Evolutionary conservation across 2,329 filamentous ascomycete genomes (phyloP), one percentile per base, ranked within the genome.

Genomic region (Ilyonectria mors-panacis): DNA sequence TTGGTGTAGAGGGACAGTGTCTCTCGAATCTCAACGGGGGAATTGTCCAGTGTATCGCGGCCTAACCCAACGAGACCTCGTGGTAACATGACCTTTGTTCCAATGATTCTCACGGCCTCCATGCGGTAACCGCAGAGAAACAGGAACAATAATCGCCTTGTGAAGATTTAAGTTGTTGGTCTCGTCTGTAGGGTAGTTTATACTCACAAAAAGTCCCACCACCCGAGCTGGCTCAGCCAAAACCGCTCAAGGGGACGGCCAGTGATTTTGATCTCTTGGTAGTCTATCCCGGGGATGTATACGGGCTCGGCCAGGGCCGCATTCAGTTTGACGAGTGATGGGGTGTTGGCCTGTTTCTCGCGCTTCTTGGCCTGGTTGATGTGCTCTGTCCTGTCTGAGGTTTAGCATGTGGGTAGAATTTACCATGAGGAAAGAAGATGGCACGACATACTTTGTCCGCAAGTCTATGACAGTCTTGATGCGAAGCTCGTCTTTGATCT

Each of bases 401-500:
- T 30, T 73, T 17, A 72, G 64, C 13, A 56, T 48, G 45, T 8
- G 12, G 48, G 33, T 4, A 2, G 15, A 23, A 21, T 30, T 37
- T 37, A 53, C 57, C 26, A 42, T 35, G 21, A 15, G 30, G 15
- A 58, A 50, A 17, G 30, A 35, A n/a, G 39, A 45, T 19, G 48
- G 6, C 9, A n/a, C 21, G 2, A 60, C 79, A 66, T 85, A 93
- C 89, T 91, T 89, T 68, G 94, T 93, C 63, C 94, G 88, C 12
- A 97, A 83, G 81, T 97, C 94, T 66, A 97, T 87, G 45, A 97
- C 88, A 2, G 90, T 93, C 71, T 86, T 88, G 70, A 97, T 88
- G 23, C 87, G 85, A 72, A 91, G 86, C 35, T 89, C 85, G 8
- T 89, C 80, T 10, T 83, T 80, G 12, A 97, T 85, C 35, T 84